Evolutionary conservation across 139 green algal species (phyloP), one percentile per base, ranked within the genome.

Genomic region (Chlamydomonas sphaeroides): DNA sequence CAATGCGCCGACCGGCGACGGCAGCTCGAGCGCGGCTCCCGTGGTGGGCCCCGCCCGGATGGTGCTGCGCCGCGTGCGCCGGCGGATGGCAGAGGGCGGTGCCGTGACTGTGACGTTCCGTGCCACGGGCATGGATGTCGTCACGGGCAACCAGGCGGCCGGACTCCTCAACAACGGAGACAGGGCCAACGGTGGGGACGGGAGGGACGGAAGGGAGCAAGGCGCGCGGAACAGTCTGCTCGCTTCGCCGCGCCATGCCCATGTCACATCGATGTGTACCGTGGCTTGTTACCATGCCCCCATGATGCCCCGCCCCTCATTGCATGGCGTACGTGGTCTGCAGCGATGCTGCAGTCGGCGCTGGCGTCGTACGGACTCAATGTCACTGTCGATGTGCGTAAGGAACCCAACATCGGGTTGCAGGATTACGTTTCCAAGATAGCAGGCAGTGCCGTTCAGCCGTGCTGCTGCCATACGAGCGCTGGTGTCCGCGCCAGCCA

Each of bases 151-250:
- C 70, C 70, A 78, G 70, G 70, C 51, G 6, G 30, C 49, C 7
- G 51, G 70, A 1, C 51, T 78, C 21, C 35, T 78, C 17, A 78
- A 66, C 51, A 78, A 78, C 51, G 70, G 70, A 49, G 48, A 77
- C 69, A 5, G 48, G 3, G 33, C 48, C 5, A 53, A 65, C 15
- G n/a, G 69, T 77, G 48, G 32, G 69, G 30, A 11, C 11, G 11
- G 28, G 68, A 5, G 2, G 38, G 5, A 15, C 5, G 18, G 32
- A 15, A 6, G 23, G 66, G 8, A 14, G 5, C 5, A 3, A 32
- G 56, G 21, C 21, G 23, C 7, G 7, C 56, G 20, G 30, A n/a
- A n/a, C n/a, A n/a, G n/a, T n/a, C n/a, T n/a, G n/a, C n/a, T n/a
- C n/a, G n/a, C n/a, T n/a, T n/a, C n/a, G n/a, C n/a, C n/a, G n/a